Percentiles rank a stretch among this genome's conserved stretches.
These are phyloP conservation scores for Digitaria exilis DNA, from an alignment of 202 grass and related monocot genomes.

Conservation along the genomic window DNA sequence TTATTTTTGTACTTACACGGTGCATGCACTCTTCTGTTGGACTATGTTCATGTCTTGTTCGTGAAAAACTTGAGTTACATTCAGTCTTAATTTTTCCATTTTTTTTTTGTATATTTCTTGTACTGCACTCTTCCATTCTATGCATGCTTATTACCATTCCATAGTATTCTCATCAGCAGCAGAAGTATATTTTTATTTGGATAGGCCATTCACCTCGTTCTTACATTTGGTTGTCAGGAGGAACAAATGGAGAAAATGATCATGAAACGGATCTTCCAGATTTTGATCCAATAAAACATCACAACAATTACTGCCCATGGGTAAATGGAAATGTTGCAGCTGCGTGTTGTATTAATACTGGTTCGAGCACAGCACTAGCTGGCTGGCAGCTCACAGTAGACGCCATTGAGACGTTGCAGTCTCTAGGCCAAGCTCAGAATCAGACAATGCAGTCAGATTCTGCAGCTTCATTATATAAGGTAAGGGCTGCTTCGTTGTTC, in stretches of 20 bases:
- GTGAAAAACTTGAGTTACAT: background rate
- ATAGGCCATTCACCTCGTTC: background rate
- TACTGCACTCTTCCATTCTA: background rate
- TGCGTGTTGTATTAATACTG: conserved; percentile 56
- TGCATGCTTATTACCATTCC: background rate
- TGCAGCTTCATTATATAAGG: conserved; percentile 93
- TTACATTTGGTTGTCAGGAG: conserved; percentile 44
- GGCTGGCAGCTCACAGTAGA: conserved; percentile 96
- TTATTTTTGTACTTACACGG: conserved; percentile 18
- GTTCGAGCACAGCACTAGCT: conserved; percentile 52
- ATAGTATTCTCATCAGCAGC: background rate
- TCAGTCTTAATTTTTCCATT: background rate
- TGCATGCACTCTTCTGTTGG: conserved; percentile 15
- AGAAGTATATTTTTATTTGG: conserved; percentile 1
- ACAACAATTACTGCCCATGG: conserved; percentile 92
- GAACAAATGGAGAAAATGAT: conserved; percentile 79
- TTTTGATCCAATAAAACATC: conserved; percentile 96
- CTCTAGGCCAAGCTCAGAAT: conserved; percentile 76
- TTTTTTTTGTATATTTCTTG: background rate
- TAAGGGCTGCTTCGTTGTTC: conserved; percentile 24
- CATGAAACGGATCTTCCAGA: conserved; percentile 64
- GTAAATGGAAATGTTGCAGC: conserved; percentile 89
- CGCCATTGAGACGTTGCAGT: conserved; percentile 78
- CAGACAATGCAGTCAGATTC: conserved; percentile 87
- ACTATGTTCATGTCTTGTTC: background rate